Conservation (phyloP, 805 yeast genomes). For the Metschnikowia similis region DNA sequence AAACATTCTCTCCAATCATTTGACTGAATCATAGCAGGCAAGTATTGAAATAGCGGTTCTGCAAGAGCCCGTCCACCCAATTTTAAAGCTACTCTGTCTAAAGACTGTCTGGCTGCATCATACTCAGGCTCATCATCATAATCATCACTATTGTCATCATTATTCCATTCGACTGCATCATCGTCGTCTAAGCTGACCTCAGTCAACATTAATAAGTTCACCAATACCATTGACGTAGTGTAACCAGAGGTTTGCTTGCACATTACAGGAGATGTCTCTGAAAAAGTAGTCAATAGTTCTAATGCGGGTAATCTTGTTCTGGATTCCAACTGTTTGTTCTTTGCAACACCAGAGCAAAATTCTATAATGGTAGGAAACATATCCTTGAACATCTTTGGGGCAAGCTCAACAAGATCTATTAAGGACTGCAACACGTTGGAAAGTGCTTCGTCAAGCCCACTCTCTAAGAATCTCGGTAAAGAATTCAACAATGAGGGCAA, state of each 20-base stretch:
- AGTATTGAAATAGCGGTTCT: constrained; percentile 77
- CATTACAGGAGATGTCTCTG: constrained; percentile 94
- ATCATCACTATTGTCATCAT: constrained; percentile 69
- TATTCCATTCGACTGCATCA: constrained; percentile 84
- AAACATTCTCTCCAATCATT: constrained; percentile 90
- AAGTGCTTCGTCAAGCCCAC: constrained; percentile 75
- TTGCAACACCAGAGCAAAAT: constrained; percentile 79
- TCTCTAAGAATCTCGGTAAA: constrained; percentile 75
- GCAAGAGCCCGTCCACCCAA: constrained; percentile 82
- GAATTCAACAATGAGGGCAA: constrained; percentile 83
- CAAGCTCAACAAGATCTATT: constrained; percentile 86
- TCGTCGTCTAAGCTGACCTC: constrained; percentile 89
- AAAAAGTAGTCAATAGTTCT: constrained; percentile 84
- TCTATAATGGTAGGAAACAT: constrained; percentile 87
- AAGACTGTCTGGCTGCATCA: constrained; percentile 90
- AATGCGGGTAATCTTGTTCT: constrained; percentile 79
- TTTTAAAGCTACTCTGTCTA: constrained; percentile 83
- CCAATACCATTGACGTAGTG: constrained; percentile 64
- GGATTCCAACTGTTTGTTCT: constrained; percentile 75
- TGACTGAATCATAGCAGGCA: constrained; percentile 79
- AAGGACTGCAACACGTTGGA: constrained; percentile 85
- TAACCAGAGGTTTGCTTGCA: constrained; percentile 76
- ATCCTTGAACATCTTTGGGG: constrained; percentile 90
- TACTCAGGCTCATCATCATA: constrained; percentile 79
- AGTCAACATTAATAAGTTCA: constrained; percentile 79